phyloP scores from a whole-genome alignment of 2,329 filamentous ascomycete species.

The Arthrobotrys conoides region DNA sequence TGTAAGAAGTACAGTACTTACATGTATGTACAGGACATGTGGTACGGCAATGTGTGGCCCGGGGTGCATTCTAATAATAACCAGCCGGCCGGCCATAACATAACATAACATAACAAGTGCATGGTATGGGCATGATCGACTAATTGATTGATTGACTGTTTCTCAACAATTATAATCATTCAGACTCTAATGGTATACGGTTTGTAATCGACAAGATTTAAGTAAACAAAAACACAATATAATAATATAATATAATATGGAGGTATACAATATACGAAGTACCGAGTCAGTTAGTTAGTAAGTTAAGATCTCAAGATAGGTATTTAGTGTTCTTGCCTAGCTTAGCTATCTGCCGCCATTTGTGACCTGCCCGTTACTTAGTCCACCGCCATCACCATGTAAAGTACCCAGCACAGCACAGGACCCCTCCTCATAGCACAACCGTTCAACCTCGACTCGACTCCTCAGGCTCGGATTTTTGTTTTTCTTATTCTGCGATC shows the following conservation, averaged over 20 bases:
- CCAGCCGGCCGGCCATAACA: too few species aligned
- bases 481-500: conserved; percentile 58
- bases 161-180: conserved; percentile 17
- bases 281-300: too few species aligned
- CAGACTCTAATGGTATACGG: too few species aligned
- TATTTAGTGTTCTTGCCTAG: conserved; percentile 61
- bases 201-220: too few species aligned
- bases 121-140: conserved; percentile 2
- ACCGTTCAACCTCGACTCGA: conserved; percentile 41
- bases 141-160: conserved; percentile 25
- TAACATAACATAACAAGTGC: too few species aligned
- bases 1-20: too few species aligned
- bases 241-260: not conserved
- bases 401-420: conserved; percentile 25
- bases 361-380: conserved; percentile 60
- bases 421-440: conserved; percentile 55
- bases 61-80: conserved; percentile 61
- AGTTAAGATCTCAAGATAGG: too few species aligned
- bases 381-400: conserved; percentile 42
- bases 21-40: conserved; percentile 36
- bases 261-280: too few species aligned
- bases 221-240: not conserved
- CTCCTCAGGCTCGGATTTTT: conserved; percentile 50
- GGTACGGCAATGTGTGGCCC: conserved; percentile 60
- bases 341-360: conserved; percentile 59